Conservation (phyloP, 1,139 yeast genomes). For the Debaryomyces robertsiae region DNA sequence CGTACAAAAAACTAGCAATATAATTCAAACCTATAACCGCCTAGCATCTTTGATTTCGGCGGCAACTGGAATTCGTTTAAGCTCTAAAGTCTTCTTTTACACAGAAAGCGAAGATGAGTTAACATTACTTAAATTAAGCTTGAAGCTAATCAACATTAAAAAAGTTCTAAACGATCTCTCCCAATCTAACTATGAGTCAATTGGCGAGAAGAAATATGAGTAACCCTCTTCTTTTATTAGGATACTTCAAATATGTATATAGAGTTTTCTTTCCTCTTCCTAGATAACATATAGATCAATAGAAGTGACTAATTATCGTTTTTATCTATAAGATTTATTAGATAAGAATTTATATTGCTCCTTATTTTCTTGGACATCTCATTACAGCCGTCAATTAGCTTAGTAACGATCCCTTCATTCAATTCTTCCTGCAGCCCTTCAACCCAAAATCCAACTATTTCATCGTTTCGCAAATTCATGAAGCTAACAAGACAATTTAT, state of each 20-base stretch:
- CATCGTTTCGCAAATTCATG: slow-evolving; percentile 56
- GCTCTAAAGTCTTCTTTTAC: slow-evolving; percentile 40
- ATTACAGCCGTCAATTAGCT: slow-evolving; percentile 43
- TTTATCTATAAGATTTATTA: slow-evolving; percentile 12
- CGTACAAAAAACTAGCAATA: slow-evolving; percentile 31
- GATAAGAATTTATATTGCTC: slow-evolving; percentile 43
- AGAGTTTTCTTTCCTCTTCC: slow-evolving; percentile 5
- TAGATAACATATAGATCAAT: slow-evolving; percentile 2
- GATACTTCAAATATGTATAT: slow-evolving; percentile 6
- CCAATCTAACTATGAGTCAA: slow-evolving; percentile 22
- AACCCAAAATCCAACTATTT: slow-evolving; percentile 59
- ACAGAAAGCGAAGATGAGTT: slow-evolving; percentile 34
- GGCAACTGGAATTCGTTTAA: slow-evolving; percentile 43
- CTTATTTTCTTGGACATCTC: slow-evolving; percentile 47
- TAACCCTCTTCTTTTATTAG: background rate
- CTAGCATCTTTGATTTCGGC: slow-evolving; percentile 39
- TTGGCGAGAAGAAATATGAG: slow-evolving; percentile 21
- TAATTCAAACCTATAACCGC: slow-evolving; percentile 35
- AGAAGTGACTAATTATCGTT: slow-evolving; percentile 3
- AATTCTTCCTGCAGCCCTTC: slow-evolving; percentile 39
- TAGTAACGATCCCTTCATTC: slow-evolving; percentile 29
- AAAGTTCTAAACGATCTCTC: slow-evolving; percentile 48
- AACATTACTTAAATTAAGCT: slow-evolving; percentile 36
- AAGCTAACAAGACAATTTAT: slow-evolving; percentile 51
- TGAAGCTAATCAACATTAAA: slow-evolving; percentile 46